A percentile compares a stretch with the other conserved stretches of the same genome.
phyloP scores from a whole-genome alignment of 352 stramenopile species.

The Phytophthora tentaculata region DNA sequence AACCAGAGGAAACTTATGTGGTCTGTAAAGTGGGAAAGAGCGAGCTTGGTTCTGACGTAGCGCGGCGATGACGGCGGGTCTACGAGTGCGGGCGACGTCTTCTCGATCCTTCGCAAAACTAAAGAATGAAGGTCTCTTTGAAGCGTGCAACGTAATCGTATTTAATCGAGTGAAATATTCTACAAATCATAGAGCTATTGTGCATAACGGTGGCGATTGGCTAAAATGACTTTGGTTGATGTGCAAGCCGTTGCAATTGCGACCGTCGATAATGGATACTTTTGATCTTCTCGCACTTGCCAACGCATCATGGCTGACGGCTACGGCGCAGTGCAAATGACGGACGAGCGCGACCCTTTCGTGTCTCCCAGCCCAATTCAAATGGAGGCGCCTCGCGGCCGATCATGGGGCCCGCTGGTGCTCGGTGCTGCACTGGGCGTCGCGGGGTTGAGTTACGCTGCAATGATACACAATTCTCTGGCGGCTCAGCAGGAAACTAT shows the following conservation, averaged over 20 bases:
- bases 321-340: conserved; percentile 12
- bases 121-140: neutral
- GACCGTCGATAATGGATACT: neutral
- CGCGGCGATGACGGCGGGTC: neutral
- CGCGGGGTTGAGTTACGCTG: conserved; percentile 40
- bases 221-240: neutral
- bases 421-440: conserved; percentile 46
- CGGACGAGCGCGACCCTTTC: neutral
- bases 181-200: neutral
- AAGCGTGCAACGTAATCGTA: neutral
- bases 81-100: neutral
- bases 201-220: neutral
- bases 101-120: neutral
- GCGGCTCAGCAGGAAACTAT: conserved; percentile 42
- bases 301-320: conserved; percentile 20
- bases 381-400: neutral
- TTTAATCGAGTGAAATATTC: neutral
- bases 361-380: no score
- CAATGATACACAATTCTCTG: conserved; percentile 51
- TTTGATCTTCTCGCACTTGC: neutral
- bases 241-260: neutral
- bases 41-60: neutral
- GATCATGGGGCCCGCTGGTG: conserved; percentile 40
- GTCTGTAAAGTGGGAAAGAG: neutral
- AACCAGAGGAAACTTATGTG: neutral